Conservation (phyloP, 306 rosid genomes). For the Betula pendula region DNA sequence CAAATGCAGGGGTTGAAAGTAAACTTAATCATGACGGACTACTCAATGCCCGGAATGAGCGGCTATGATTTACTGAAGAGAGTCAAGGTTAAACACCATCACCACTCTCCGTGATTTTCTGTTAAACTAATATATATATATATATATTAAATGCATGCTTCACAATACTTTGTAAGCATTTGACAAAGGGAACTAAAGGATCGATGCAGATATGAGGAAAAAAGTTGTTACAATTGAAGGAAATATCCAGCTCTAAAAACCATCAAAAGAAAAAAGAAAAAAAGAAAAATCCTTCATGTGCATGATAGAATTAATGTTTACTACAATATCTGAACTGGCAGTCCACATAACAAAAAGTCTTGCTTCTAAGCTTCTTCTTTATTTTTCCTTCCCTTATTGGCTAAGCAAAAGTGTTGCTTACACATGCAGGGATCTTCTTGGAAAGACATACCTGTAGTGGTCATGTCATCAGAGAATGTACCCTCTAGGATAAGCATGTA, state of each 20-base stretch:
- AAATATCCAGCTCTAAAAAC: neutral
- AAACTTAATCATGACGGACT: conserved; percentile 99
- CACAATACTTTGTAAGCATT: neutral
- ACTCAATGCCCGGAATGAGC: conserved; percentile 99
- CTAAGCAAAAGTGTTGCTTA: conserved; percentile 17
- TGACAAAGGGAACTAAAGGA: neutral
- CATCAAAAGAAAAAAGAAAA: neutral
- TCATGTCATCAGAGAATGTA: conserved; percentile 96
- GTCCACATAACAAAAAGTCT: too few relatives aligned
- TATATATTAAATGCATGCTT: neutral
- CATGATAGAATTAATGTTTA: too few relatives aligned
- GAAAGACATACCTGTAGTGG: conserved; percentile 91
- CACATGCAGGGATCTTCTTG: conserved; percentile 83
- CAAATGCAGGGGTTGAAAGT: conserved; percentile 74
- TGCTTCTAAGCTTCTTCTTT: too few relatives aligned
- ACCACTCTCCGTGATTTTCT: conserved; percentile 21
- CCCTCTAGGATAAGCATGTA: conserved; percentile 92
- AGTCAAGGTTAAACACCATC: conserved; percentile 64
- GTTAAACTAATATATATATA: neutral
- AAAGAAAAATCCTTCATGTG: too few relatives aligned
- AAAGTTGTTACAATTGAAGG: neutral
- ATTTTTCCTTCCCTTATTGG: conserved; percentile 26
- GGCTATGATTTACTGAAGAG: conserved; percentile 96
- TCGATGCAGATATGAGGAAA: neutral
- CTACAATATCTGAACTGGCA: too few relatives aligned